Evolutionary conservation across 768 basidiomycete species (phyloP), one percentile per base, ranked within the genome.

Genomic region (Candolleomyces efflorescens): DNA sequence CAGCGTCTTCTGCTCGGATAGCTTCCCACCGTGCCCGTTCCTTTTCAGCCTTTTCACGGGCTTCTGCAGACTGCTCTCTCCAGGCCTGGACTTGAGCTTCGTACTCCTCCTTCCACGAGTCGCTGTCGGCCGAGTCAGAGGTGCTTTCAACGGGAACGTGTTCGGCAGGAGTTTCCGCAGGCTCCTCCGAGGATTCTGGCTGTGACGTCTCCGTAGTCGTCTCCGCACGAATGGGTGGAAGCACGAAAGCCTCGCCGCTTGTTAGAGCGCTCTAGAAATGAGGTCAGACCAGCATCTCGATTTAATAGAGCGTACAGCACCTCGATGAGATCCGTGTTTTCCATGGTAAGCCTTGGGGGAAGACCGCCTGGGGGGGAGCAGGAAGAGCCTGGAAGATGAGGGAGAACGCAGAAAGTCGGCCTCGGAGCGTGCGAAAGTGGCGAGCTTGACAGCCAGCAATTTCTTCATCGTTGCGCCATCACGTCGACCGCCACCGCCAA

Each of bases 11-110:
- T 53, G 74, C 74, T 43, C 91, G 81, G 49, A 87, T 74, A 15
- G 75, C 73, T 67, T 89, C 90, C 89, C 89, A 93, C 60, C 78
- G 77, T 44, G 78, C 79, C 10, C 90, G 86, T 69, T 85, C 83
- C 60, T 77, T 79, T 73, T 91, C 90, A 9, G 90, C 87, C 68
- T 86, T 90, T 66, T 82, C 76, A 53, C 90, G 85, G 45, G 85
- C 85, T 59, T 82, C 82, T 27, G 89, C 86, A 39, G 85, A 87
- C 64, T 85, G 82, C 22, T 81, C 81, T 41, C 86, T 85, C 92
- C 91, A 94, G 55, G 77, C 72, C 52, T 79, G 76, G 11, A 90
- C 75, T 44, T 89, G 86, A 0, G 81, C 72, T 52, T 92, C 85
- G 67, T 92, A 90, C 64, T 85, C 79, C 15, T 72, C 71, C 64